A percentile compares a stretch with the other conserved stretches of the same genome.
Conservation (phyloP, 129 eudicot genomes). For the Flaveria robusta region DNA sequence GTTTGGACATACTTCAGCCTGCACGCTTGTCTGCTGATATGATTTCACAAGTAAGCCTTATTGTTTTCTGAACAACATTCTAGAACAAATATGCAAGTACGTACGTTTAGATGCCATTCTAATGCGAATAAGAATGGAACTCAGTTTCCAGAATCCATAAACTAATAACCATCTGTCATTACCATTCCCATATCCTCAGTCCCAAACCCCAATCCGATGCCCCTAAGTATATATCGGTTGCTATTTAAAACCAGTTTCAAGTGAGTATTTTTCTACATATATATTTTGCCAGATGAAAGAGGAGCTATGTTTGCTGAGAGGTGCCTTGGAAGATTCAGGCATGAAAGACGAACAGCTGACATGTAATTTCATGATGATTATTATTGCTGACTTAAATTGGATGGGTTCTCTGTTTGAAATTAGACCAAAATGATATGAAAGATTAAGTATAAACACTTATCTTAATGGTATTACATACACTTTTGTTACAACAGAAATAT, state of each 20-base stretch:
- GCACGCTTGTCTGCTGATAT: slow-evolving; percentile 59
- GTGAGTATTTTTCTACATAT: slow-evolving; percentile 15
- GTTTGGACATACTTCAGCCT: slow-evolving; percentile 85
- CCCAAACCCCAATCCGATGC: neutral
- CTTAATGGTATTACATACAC: neutral
- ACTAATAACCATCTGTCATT: neutral
- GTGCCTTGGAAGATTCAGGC: slow-evolving; percentile 51
- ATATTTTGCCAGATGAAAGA: slow-evolving; percentile 62
- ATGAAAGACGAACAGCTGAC: slow-evolving; percentile 46
- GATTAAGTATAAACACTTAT: too few species aligned
- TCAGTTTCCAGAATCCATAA: too few species aligned
- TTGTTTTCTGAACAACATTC: neutral
- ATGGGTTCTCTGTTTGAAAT: slow-evolving; percentile 7
- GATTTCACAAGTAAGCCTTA: slow-evolving; percentile 48
- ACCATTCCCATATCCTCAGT: neutral
- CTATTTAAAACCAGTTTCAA: neutral
- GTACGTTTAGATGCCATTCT: too few species aligned
- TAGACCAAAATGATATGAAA: slow-evolving; percentile 19
- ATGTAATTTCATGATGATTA: slow-evolving; percentile 55
- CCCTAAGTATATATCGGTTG: neutral
- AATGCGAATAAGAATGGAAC: too few species aligned
- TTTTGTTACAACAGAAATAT: neutral
- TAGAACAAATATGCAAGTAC: slow-evolving; percentile 1
- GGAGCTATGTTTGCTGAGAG: slow-evolving; percentile 63
- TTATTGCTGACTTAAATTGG: neutral